Evolutionary conservation across 1,139 yeast genomes (phyloP), one percentile per base, ranked within the genome.

Genomic region (Pichia sp.): DNA sequence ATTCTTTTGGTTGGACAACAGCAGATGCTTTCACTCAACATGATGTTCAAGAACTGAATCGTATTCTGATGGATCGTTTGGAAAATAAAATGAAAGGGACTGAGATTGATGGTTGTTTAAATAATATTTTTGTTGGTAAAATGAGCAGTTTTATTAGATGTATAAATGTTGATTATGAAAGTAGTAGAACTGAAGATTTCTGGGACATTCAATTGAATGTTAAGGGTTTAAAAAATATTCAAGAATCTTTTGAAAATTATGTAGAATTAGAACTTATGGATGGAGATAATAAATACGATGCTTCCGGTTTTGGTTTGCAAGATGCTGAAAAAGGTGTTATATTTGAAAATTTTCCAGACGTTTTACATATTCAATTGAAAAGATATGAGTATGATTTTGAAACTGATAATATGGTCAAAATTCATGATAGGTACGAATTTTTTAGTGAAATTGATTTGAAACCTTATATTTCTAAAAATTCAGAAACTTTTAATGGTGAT

Each of bases 171-270:
- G 90, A 92, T 46, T 92, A 87, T 65, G 98, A 92, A 67, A 86
- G 96, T 29, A 82, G 96, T 3, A 75, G 97, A 56, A 80, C 77
- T 6, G 99, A 92, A 66, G 98, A 94, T 62, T 92, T 87, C 61
- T 92, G 99, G 99, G 98, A 92, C 70, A 86, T 92, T 54, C 98
- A 94, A 66, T 73, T 92, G 57, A 92, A 92, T 62, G 99, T 92
- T 29, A 88, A 87, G 64, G 88, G 92, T 33, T 76, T 89, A 73
- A 75, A 73, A 50, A 81, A 81, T 57, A 73, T 92, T 43, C 73
- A 78, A 53, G 83, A 83, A 45, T 83, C 97, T 0, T 92, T 92
- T 65, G 77, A 79, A 49, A 88, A 89, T 64, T 92, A 92, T 63
- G 81, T 90, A 49, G 95, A 88, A 58, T 83, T 84, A 40, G 99